A percentile compares a stretch with the other conserved stretches of the same genome.
These are phyloP conservation scores for Pestalotiopsis sp. DNA, from an alignment of 2,329 filamentous ascomycete species.

Conservation along the genomic window DNA sequence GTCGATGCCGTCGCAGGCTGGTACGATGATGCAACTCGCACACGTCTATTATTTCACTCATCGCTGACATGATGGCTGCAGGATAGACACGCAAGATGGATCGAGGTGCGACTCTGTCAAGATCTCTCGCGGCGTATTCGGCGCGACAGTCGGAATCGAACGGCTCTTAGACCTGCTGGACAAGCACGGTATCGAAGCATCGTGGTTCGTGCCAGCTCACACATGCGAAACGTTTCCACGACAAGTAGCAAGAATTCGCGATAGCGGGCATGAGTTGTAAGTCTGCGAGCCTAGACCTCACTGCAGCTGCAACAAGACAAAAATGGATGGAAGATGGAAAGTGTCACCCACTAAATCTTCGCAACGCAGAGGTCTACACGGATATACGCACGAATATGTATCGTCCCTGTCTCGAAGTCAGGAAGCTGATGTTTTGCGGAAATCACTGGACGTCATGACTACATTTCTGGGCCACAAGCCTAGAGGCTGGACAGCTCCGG, in stretches of 20 bases:
- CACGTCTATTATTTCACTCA: not conserved
- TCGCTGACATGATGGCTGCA: not conserved
- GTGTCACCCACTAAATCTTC: not conserved
- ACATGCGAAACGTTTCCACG: constrained; percentile 21
- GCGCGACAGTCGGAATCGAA: constrained; percentile 20
- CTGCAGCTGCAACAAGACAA: too few relatives aligned
- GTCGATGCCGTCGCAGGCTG: constrained; percentile 19
- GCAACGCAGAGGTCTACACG: constrained; percentile 18
- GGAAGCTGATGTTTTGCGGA: constrained; percentile 20
- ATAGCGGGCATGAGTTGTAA: constrained; percentile 20
- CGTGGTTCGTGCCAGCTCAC: constrained; percentile 22
- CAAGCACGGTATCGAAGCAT: constrained; percentile 21
- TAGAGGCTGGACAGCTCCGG: constrained; percentile 44
- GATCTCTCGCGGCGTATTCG: constrained; percentile 21
- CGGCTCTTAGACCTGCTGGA: constrained; percentile 21
- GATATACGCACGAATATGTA: constrained; percentile 23
- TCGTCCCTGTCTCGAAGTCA: constrained; percentile 19
- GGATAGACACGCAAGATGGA: constrained; percentile 20
- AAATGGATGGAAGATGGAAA: too few relatives aligned
- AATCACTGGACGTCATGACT: constrained; percentile 19
- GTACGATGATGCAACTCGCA: constrained; percentile 8
- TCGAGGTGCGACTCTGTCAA: constrained; percentile 14
- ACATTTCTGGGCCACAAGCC: constrained; percentile 41
- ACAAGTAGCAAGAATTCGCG: constrained; percentile 22
- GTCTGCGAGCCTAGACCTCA: too few relatives aligned